Evolutionary conservation across 176 grass and related monocot species (phyloP).

Genomic region (Avena sativa): DNA sequence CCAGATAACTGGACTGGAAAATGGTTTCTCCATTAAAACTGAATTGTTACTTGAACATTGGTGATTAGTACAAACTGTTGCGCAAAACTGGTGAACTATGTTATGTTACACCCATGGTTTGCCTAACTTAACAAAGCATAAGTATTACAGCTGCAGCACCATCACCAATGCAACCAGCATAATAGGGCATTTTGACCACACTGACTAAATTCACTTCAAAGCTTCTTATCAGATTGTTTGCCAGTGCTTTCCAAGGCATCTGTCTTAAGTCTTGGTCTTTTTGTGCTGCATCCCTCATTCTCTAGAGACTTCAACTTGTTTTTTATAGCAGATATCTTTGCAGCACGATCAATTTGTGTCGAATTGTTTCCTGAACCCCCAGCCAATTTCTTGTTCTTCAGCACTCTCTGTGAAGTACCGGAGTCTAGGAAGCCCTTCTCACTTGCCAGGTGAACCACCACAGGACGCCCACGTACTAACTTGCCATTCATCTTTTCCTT

Average conservation of each 20-base stretch:
- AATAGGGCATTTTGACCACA: neutral
- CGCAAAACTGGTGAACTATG: conserved; percentile 33
- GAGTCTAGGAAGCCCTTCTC: conserved; percentile 62
- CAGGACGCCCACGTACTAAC: conserved; percentile 67
- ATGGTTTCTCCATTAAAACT: neutral
- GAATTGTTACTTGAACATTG: neutral
- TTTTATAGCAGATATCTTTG: conserved; percentile 90
- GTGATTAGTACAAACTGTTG: conserved; percentile 31
- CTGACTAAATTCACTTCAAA: conserved; percentile 32
- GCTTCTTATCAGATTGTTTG: conserved; percentile 41
- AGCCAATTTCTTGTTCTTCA: conserved; percentile 47
- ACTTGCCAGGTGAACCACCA: conserved; percentile 84
- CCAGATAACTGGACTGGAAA: conserved; percentile 19
- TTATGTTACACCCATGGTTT: conserved; percentile 31
- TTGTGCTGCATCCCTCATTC: conserved; percentile 60
- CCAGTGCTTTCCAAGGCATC: conserved; percentile 14
- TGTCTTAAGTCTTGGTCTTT: conserved; percentile 66
- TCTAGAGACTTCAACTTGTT: conserved; percentile 81
- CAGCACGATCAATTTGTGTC: conserved; percentile 52
- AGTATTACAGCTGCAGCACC: conserved; percentile 33
- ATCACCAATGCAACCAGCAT: conserved; percentile 22
- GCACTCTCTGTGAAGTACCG: conserved; percentile 8
- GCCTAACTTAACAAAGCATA: conserved; percentile 20
- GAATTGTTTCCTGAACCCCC: conserved; percentile 52
- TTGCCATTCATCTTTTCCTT: conserved; percentile 91